Evolutionary conservation across 345 rosid genomes (phyloP).

Genomic region (Corchorus olitorius): DNA sequence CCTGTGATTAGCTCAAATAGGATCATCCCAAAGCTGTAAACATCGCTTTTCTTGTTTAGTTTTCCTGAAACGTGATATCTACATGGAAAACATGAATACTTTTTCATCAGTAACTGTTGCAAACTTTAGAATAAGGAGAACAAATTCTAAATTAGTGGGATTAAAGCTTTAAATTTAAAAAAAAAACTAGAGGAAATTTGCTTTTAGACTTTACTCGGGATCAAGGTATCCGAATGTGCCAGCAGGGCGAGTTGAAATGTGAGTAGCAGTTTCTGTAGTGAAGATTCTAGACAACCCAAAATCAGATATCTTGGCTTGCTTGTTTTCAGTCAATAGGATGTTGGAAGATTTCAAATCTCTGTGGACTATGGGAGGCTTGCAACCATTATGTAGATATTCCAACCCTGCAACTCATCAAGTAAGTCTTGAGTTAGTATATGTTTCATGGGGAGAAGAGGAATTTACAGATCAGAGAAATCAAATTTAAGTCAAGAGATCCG

Average conservation of each 20-base stretch:
- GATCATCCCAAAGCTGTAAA: no score
- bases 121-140: no score
- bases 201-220: slow-evolving; percentile 6
- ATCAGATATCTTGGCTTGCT: slow-evolving; percentile 16
- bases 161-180: no score
- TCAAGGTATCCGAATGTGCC: slow-evolving; percentile 10
- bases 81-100: neutral
- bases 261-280: neutral
- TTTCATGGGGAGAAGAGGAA: neutral
- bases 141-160: neutral
- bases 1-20: slow-evolving; percentile 46
- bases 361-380: neutral
- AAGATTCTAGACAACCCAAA: neutral
- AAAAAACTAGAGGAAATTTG: no score
- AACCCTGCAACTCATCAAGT: neutral
- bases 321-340: neutral
- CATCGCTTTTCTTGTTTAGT: slow-evolving; percentile 35
- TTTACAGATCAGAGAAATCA: neutral
- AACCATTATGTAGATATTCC: slow-evolving; percentile 1
- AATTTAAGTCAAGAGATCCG: neutral
- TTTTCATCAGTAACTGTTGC: no score
- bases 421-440: neutral
- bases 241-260: neutral
- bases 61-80: neutral
- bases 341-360: slow-evolving; percentile 9